A percentile compares a stretch with the other conserved stretches of the same genome.
Conservation (phyloP, 1,139 yeast species). For the Kodamaea plutei region DNA sequence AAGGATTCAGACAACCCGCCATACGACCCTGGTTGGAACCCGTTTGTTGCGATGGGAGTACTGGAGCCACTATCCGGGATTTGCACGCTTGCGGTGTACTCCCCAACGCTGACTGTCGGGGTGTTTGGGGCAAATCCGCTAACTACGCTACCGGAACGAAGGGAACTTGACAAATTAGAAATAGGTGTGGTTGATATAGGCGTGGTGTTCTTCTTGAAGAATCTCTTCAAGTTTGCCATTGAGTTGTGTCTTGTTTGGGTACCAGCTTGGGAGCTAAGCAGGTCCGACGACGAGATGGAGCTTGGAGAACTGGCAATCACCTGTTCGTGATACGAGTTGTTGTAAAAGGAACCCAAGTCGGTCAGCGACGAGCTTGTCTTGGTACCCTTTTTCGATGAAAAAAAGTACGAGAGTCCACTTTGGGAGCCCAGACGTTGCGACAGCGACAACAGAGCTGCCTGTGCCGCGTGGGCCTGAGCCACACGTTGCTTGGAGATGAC, state of each 20-base stretch:
- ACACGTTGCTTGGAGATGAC: conserved; percentile 69
- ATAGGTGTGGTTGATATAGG: conserved; percentile 25
- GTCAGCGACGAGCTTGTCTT: conserved; percentile 31
- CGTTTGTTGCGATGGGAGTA: conserved; percentile 13
- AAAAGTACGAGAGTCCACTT: conserved; percentile 49
- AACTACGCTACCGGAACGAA: conserved; percentile 22
- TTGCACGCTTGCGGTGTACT: conserved; percentile 9
- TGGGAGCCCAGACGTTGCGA: conserved; percentile 41
- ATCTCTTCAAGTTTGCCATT: conserved; percentile 66
- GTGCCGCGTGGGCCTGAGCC: conserved; percentile 50
- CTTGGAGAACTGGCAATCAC: conserved; percentile 35
- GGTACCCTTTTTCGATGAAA: conserved; percentile 29
- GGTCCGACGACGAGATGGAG: conserved; percentile 37
- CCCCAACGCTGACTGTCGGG: conserved; percentile 7
- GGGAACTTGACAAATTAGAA: conserved; percentile 39
- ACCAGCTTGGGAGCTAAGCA: conserved; percentile 13
- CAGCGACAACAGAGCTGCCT: conserved; percentile 29
- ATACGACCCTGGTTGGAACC: conserved; percentile 16
- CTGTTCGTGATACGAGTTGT: conserved; percentile 37
- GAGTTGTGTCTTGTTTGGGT: conserved; percentile 55
- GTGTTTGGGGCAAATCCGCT: conserved; percentile 9
- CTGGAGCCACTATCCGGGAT: conserved; percentile 14
- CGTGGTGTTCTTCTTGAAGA: conserved; percentile 49
- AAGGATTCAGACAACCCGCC: conserved; percentile 12
- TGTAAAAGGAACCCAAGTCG: conserved; percentile 45